Evolutionary conservation across 2,329 filamentous ascomycete species (phyloP).

Genomic region (Scedosporium aurantiacum): DNA sequence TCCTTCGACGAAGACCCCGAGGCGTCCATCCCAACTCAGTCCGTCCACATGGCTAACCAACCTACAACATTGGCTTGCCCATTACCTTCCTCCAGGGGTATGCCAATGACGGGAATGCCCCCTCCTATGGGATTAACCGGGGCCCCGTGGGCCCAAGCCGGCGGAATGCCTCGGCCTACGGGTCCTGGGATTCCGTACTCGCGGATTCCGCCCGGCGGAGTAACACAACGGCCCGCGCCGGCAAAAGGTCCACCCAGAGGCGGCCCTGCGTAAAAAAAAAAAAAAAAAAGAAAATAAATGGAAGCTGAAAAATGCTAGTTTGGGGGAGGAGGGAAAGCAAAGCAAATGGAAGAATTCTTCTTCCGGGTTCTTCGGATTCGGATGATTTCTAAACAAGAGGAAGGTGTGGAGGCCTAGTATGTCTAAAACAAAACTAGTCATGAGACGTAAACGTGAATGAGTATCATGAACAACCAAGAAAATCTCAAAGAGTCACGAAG

Average conservation of each 20-base stretch:
- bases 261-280: neutral
- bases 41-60: conserved; percentile 48
- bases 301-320: neutral
- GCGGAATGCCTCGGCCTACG: neutral
- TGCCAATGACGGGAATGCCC: neutral
- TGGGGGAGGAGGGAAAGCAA: neutral
- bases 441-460: neutral
- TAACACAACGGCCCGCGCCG: neutral
- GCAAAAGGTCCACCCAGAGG: neutral
- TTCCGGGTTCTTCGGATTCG: neutral
- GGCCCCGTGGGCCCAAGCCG: conserved; percentile 5
- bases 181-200: conserved; percentile 5
- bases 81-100: neutral
- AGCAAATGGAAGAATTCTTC: neutral
- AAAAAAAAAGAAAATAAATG: too few species aligned
- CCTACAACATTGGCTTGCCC: conserved; percentile 20
- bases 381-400: neutral
- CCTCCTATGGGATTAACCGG: neutral
- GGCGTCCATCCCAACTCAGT: conserved; percentile 35
- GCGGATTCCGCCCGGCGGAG: neutral
- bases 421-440: neutral
- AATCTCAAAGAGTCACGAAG: neutral
- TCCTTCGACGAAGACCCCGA: conserved; percentile 60
- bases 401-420: neutral
- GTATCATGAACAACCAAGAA: neutral